phyloP scores from a whole-genome alignment of 176 grass and related monocot genomes.

The Oryza australiensis region DNA sequence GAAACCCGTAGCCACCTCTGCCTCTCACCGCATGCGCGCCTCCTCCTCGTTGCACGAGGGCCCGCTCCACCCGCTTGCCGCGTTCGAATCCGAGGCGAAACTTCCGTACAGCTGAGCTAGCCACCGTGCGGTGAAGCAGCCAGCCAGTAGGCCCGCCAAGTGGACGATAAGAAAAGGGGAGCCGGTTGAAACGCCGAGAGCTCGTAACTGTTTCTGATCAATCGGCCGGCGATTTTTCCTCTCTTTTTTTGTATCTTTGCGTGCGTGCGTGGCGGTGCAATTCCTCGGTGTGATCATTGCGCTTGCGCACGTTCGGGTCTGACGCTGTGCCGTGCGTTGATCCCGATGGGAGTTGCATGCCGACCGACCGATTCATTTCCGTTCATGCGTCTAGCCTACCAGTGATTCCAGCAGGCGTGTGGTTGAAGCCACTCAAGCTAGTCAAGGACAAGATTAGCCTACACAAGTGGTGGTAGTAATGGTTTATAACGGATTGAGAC shows the following conservation, averaged over 20 bases:
- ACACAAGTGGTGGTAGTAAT: neutral
- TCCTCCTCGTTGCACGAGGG: neutral
- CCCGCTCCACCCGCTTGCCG: neutral
- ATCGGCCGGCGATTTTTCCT: too few species aligned
- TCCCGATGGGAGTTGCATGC: neutral
- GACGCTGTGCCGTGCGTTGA: neutral
- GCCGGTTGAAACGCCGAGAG: neutral
- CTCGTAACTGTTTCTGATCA: neutral
- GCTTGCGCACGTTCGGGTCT: conserved; percentile 1
- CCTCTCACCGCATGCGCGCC: neutral
- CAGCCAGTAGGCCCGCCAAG: neutral
- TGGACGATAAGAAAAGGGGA: neutral
- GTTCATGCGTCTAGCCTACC: neutral
- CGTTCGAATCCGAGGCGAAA: neutral
- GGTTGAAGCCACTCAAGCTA: neutral
- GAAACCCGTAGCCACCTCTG: neutral
- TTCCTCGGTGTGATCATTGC: neutral
- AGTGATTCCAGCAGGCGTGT: neutral
- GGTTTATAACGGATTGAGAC: neutral
- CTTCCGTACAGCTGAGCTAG: neutral
- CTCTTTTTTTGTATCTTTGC: neutral
- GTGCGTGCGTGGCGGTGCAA: neutral
- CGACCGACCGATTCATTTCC: neutral
- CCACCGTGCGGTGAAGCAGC: neutral
- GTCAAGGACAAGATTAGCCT: neutral